These are phyloP conservation scores for Cystobasidium slooffiae DNA, from an alignment of 1,284 basidiomycete species.

Conservation along the genomic window DNA sequence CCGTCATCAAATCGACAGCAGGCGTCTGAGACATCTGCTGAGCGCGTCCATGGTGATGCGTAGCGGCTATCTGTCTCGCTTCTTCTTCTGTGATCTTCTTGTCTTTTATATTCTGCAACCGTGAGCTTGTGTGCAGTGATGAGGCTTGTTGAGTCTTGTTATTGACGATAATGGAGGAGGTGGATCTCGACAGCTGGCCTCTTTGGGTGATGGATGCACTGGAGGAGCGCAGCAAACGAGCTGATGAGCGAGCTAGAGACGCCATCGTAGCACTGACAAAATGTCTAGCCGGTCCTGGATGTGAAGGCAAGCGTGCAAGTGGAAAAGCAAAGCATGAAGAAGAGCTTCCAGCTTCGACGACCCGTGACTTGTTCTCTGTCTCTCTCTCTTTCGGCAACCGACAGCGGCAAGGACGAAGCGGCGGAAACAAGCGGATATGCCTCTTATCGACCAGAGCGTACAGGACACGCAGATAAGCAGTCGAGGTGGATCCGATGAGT, in stretches of 20 bases:
- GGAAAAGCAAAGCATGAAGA: no score
- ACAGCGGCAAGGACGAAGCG: no score
- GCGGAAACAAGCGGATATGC: no score
- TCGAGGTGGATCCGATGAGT: no score
- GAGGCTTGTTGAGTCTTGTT: neutral
- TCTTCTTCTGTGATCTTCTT: slow-evolving; percentile 21
- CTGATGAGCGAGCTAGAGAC: slow-evolving; percentile 9
- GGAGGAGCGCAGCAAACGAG: slow-evolving; percentile 10
- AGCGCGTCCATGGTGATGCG: slow-evolving; percentile 16
- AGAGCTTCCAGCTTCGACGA: no score
- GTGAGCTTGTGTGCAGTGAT: slow-evolving; percentile 2
- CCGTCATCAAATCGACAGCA: slow-evolving; percentile 20
- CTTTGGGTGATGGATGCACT: neutral
- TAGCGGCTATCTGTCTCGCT: slow-evolving; percentile 9
- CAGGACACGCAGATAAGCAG: no score
- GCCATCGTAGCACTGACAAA: neutral
- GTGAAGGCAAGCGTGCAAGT: no score
- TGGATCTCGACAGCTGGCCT: neutral
- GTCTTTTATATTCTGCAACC: slow-evolving; percentile 5
- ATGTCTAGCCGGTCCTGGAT: neutral
- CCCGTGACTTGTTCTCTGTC: no score
- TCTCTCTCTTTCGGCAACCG: no score
- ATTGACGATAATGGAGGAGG: neutral
- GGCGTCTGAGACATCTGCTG: slow-evolving; percentile 21
- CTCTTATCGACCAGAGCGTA: no score